phyloP scores from a whole-genome alignment of 257 asterid species.

The Lycium barbarum region DNA sequence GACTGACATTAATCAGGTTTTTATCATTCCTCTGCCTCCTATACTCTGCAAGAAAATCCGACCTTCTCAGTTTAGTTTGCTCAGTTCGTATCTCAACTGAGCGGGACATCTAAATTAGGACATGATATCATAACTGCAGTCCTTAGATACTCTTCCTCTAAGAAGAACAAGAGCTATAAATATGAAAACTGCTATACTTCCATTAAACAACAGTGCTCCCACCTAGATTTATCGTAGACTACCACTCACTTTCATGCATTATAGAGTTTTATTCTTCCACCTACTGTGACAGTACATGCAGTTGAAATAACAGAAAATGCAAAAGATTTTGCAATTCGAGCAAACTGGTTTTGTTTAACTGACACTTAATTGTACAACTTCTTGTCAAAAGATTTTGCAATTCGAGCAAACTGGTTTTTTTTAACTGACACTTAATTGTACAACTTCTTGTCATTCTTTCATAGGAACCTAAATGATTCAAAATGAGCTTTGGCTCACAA shows the following conservation, averaged over 20 bases:
- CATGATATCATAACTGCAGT: background rate
- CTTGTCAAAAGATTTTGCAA: background rate
- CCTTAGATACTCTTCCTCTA: background rate
- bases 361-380: background rate
- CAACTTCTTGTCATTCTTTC: background rate
- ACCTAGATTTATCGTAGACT: background rate
- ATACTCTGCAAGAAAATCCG: background rate
- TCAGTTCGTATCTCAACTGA: constrained; percentile 22
- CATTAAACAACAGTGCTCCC: background rate
- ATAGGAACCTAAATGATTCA: background rate
- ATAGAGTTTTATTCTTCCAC: background rate
- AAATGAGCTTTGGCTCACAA: background rate
- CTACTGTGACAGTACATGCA: background rate
- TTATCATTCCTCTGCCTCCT: constrained; percentile 25
- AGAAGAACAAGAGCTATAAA: background rate
- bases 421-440: background rate
- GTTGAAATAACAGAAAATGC: background rate
- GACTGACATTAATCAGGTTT: constrained; percentile 77
- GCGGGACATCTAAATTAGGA: background rate
- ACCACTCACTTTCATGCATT: background rate
- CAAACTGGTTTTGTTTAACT: background rate
- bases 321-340: background rate
- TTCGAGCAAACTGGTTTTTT: background rate
- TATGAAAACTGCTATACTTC: background rate
- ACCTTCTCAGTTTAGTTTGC: constrained; percentile 13